Conservation (phyloP, 1,284 basidiomycete species). For the Irpex sp. region DNA sequence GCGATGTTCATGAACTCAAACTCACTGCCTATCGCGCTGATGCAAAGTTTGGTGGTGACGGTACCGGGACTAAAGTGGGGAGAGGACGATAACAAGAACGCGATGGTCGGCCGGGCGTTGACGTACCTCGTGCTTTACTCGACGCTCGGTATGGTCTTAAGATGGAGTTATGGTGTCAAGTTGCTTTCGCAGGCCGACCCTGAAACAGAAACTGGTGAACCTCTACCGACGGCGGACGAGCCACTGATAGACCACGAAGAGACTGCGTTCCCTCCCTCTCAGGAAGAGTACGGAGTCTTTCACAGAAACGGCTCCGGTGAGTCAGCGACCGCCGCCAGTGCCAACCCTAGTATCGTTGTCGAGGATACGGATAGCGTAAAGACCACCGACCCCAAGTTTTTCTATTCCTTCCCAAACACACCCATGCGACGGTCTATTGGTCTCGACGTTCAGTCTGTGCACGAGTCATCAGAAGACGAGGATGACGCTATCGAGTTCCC, state of each 20-base stretch:
- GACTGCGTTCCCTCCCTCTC: constrained; percentile 21
- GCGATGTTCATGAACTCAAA: constrained; percentile 93
- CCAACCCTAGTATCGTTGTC: constrained; percentile 16
- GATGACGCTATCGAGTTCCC: constrained; percentile 33
- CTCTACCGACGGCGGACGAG: constrained; percentile 11
- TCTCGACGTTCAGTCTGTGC: constrained; percentile 17
- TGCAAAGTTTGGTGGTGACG: constrained; percentile 85
- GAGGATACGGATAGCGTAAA: constrained; percentile 14
- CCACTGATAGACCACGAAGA: constrained; percentile 26
- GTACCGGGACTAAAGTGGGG: constrained; percentile 87
- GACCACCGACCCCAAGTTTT: constrained; percentile 29
- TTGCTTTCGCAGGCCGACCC: constrained; percentile 74
- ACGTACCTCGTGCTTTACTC: constrained; percentile 93
- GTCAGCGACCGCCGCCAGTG: constrained; percentile 10
- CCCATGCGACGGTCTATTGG: constrained; percentile 28
- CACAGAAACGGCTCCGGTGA: constrained; percentile 19
- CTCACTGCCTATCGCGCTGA: constrained; percentile 88
- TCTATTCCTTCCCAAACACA: constrained; percentile 67
- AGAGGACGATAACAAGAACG: constrained; percentile 73
- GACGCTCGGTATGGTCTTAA: constrained; percentile 93
- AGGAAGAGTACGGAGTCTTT: constrained; percentile 19
- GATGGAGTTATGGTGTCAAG: constrained; percentile 86
- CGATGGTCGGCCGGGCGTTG: constrained; percentile 89
- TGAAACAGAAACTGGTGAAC: constrained; percentile 19
- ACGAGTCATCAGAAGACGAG: constrained; percentile 28